Evolutionary conservation across 768 basidiomycete genomes (phyloP).

Genomic region (Hygrophorus pudorinus): DNA sequence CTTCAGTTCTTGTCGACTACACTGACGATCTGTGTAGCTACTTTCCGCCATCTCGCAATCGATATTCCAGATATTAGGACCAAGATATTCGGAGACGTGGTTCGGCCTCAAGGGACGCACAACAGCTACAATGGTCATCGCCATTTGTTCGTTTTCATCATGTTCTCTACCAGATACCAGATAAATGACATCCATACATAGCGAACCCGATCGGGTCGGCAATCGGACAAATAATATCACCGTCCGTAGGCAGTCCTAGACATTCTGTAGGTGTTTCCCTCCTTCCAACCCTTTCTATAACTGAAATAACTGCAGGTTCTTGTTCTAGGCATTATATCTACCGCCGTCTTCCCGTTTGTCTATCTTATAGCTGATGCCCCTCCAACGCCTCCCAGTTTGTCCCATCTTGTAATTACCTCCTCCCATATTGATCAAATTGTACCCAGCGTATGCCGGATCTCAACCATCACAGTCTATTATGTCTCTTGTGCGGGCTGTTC

Average conservation of each 20-base stretch:
- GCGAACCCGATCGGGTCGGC: constrained; percentile 72
- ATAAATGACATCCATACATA: constrained; percentile 15
- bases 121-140: constrained; percentile 59
- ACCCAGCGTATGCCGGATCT: constrained; percentile 58
- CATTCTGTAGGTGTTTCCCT: constrained; percentile 40
- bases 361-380: constrained; percentile 53
- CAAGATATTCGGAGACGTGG: constrained; percentile 78
- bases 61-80: constrained; percentile 67
- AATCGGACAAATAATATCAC: constrained; percentile 63
- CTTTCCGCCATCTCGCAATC: constrained; percentile 60
- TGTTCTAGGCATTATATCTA: constrained; percentile 61
- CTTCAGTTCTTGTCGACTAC: not conserved
- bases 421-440: constrained; percentile 6
- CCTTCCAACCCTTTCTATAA: not conserved
- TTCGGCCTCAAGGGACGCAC: constrained; percentile 69
- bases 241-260: constrained; percentile 41
- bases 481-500: constrained; percentile 44
- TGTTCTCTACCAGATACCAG: not conserved
- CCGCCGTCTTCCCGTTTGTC: constrained; percentile 46
- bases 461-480: constrained; percentile 41
- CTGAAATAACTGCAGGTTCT: constrained; percentile 38
- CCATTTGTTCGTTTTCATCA: constrained; percentile 31
- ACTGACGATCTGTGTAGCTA: constrained; percentile 27
- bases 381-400: constrained; percentile 70
- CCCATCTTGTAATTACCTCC: not conserved